Evolutionary conservation across 345 rosid genomes (phyloP).

Genomic region (Linum tenue): DNA sequence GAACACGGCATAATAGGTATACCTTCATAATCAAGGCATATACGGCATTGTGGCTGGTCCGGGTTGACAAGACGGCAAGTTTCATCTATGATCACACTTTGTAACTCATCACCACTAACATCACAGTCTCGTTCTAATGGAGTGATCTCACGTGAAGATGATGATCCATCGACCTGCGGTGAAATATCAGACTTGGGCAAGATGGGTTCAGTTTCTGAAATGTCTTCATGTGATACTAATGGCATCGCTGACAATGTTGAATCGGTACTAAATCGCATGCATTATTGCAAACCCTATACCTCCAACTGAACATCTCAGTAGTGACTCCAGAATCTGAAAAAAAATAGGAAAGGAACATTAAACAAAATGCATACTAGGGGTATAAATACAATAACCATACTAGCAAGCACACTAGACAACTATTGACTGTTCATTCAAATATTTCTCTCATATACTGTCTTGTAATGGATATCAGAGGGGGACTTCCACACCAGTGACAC

Average conservation of each 20-base stretch:
- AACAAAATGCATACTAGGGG: not conserved
- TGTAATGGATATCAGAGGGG: not conserved
- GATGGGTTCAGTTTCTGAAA: constrained; percentile 59
- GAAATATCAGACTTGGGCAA: constrained; percentile 30
- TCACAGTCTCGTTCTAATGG: constrained; percentile 35
- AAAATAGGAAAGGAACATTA: constrained; percentile 1
- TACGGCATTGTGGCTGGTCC: constrained; percentile 87
- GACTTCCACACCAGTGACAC: too few species aligned
- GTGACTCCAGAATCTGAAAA: constrained; percentile 14
- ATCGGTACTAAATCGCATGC: constrained; percentile 16
- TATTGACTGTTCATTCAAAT: not conserved
- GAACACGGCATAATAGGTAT: constrained; percentile 2
- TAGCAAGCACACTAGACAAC: not conserved
- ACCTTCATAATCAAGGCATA: constrained; percentile 96
- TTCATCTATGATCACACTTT: constrained; percentile 50
- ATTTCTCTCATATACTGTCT: not conserved
- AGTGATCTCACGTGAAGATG: constrained; percentile 59
- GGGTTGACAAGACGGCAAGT: constrained; percentile 52
- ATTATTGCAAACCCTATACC: constrained; percentile 13
- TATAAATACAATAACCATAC: not conserved
- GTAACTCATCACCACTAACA: too few species aligned
- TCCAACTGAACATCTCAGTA: constrained; percentile 19
- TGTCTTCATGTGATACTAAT: constrained; percentile 64
- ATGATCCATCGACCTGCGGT: constrained; percentile 41
- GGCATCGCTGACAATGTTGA: constrained; percentile 50